Base-by-base conservation (phyloP, 2,329 filamentous ascomycete species). In the Emergomyces orientalis region DNA sequence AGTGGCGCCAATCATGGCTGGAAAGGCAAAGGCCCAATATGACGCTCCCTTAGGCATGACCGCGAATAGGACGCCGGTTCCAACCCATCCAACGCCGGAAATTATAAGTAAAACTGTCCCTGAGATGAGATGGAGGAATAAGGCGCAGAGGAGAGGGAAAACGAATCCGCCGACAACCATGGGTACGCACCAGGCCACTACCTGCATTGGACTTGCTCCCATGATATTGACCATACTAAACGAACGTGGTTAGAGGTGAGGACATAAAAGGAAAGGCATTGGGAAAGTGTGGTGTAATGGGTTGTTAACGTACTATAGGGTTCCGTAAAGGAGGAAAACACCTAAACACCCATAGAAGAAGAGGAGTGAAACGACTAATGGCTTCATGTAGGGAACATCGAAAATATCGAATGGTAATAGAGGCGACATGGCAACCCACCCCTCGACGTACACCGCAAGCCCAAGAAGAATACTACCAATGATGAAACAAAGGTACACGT, bases 11-110 rank as follows among this genome's bases (percentile, higher is more conserved):
- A 82, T 75, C 77, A 80, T 81, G 1, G 75, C 64, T 49, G 88
- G 87, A 69, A 92, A 90, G 27, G 90, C 80, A 69, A 83, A 91
- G 0, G 86, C 83, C 89, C 89, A 93, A 78, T 88, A 88, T 54
- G 77, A 81, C 0, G 78, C 80, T 2, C 78, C 75, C 1, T 76
- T 71, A 0, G 87, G 87, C 22, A 86, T 80, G 13, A 88, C 69
- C 8, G 87, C 86, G 65, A 89, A 88, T 1, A 90, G 78, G 0
- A 90, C 73, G 0, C 80, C 80, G 1, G 81, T 79, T 4, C 84
- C 71, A 3, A 89, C 70, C 67, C 82, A 87, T 1, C 85, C 86
- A 0, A 82, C 66, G 2, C 81, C 81, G 1, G 87, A 86, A 41
- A 89, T 79, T 59, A 86, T 71, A 65, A 90, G 79, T 11, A 91